These are phyloP conservation scores for Clarireedia hainanense DNA, from an alignment of 2,329 filamentous ascomycete species.

Conservation along the genomic window DNA sequence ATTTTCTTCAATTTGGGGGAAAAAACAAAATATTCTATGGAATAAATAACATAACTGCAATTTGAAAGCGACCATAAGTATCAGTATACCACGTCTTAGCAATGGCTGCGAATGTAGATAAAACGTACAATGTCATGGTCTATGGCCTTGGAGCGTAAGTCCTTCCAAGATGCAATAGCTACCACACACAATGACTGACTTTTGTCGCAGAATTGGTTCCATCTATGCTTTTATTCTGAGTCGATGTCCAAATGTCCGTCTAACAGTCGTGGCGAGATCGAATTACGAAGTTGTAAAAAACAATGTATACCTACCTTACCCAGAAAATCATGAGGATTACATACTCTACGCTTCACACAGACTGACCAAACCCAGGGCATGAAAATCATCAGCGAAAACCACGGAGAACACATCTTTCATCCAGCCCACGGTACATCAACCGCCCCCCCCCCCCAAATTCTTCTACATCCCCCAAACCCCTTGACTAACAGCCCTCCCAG, in stretches of 20 bases:
- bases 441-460: background rate
- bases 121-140: background rate
- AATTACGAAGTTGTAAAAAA: constrained; percentile 48
- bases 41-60: background rate
- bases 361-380: constrained; percentile 31
- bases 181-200: background rate
- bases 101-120: background rate
- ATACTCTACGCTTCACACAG: constrained; percentile 13
- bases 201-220: constrained; percentile 40
- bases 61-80: background rate
- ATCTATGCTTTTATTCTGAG: constrained; percentile 49
- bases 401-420: constrained; percentile 44
- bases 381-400: constrained; percentile 44
- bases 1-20: too few species aligned
- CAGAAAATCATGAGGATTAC: constrained; percentile 10
- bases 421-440: constrained; percentile 34
- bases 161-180: rapidly evolving
- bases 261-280: constrained; percentile 53
- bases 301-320: constrained; percentile 34
- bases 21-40: too few species aligned
- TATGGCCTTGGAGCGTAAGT: constrained; percentile 6
- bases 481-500: constrained; percentile 19
- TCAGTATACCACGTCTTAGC: background rate
- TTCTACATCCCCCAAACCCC: background rate
- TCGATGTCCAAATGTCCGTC: constrained; percentile 36